Evolutionary conservation across 148 eudicot species (phyloP).

Genomic region (Drosera capensis): DNA sequence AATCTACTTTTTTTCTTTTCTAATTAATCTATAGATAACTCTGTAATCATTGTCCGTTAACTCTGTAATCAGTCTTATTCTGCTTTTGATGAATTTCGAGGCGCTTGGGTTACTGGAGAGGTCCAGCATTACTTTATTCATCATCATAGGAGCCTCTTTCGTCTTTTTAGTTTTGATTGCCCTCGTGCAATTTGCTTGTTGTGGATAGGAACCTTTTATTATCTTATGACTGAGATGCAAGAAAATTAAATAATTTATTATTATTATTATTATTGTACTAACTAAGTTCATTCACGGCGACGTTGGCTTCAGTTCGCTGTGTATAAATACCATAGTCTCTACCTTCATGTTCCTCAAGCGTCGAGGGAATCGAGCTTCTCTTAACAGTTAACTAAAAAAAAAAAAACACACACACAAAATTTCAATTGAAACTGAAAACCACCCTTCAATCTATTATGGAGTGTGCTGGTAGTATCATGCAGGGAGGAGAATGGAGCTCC

Average conservation of each 20-base stretch:
- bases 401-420: too few relatives aligned
- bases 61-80: conserved; percentile 5
- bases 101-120: conserved; percentile 7
- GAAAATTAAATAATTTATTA: too few relatives aligned
- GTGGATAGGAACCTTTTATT: conserved; percentile 8
- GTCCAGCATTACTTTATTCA: conserved; percentile 5
- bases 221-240: conserved; percentile 7
- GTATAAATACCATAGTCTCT: conserved; percentile 13
- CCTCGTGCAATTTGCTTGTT: conserved; percentile 1
- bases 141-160: conserved; percentile 7
- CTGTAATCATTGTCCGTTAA: conserved; percentile 8
- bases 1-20: not conserved
- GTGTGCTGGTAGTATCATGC: conserved; percentile 14
- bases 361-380: conserved; percentile 6
- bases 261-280: conserved; percentile 10
- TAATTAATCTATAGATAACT: not conserved
- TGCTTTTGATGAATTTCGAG: conserved; percentile 1
- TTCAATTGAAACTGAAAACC: not conserved
- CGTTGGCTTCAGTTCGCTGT: conserved; percentile 3
- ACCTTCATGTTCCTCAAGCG: conserved; percentile 11
- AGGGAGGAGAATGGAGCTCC: conserved; percentile 44
- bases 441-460: conserved; percentile 20
- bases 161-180: conserved; percentile 8
- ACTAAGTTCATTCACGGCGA: conserved; percentile 11
- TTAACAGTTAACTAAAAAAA: not conserved